A percentile compares a stretch with the other conserved stretches of the same genome.
These are phyloP conservation scores for Fusarium nematophilum DNA, from an alignment of 2,329 filamentous ascomycete species.

Conservation along the genomic window DNA sequence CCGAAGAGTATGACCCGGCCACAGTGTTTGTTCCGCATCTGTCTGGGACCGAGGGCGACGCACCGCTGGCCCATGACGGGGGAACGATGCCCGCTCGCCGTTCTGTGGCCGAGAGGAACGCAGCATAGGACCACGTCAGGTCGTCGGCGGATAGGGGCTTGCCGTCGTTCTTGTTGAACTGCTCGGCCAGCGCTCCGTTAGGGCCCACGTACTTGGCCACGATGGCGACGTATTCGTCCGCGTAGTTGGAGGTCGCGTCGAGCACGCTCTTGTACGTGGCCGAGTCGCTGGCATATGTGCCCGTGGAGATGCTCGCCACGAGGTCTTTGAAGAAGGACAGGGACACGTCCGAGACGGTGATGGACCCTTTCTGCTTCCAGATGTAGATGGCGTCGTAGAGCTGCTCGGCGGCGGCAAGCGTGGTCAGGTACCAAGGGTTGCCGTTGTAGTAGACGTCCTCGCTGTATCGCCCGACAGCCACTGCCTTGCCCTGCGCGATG, in stretches of 20 bases:
- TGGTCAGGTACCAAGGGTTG: conserved; percentile 85
- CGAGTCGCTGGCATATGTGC: conserved; percentile 68
- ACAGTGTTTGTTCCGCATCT: conserved; percentile 60
- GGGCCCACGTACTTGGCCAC: conserved; percentile 70
- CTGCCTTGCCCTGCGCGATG: conserved; percentile 67
- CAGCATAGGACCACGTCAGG: conserved; percentile 79
- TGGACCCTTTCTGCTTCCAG: conserved; percentile 72
- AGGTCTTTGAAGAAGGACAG: conserved; percentile 79
- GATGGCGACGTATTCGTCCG: conserved; percentile 70
- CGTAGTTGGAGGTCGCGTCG: conserved; percentile 67
- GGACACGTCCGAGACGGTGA: conserved; percentile 73
- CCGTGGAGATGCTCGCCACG: conserved; percentile 65
- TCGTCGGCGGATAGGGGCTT: conserved; percentile 71
- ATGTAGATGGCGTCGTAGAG: conserved; percentile 81
- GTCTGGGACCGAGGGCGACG: conserved; percentile 60
- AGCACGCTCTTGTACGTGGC: conserved; percentile 65
- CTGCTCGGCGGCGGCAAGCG: conserved; percentile 81
- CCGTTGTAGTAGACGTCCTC: conserved; percentile 82
- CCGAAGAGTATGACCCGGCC: conserved; percentile 62
- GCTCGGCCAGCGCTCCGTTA: conserved; percentile 75
- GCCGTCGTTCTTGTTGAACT: conserved; percentile 68
- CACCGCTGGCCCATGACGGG: conserved; percentile 64
- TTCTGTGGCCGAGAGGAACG: conserved; percentile 72
- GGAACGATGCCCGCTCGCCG: conserved; percentile 68
- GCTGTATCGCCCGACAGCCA: conserved; percentile 74